Percentiles rank a stretch among this genome's conserved stretches.
phyloP scores from a whole-genome alignment of 768 basidiomycete genomes.

The Dentipellis sp. region DNA sequence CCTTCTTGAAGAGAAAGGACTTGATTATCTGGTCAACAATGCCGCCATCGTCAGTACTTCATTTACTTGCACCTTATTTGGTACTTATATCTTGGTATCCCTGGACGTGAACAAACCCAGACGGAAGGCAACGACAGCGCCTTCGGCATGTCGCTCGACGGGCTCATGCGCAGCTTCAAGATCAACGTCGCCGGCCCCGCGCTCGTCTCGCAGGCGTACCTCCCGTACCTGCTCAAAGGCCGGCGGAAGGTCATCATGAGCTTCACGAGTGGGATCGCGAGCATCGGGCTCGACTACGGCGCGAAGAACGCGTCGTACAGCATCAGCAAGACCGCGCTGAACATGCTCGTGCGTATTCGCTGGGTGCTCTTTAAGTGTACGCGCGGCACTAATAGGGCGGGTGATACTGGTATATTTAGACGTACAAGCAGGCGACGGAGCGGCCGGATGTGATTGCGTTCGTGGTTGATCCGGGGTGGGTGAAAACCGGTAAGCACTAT shows the following conservation, averaged over 20 bases:
- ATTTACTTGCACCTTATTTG: neutral
- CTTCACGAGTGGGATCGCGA: slow-evolving; percentile 23
- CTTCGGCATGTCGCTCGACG: slow-evolving; percentile 18
- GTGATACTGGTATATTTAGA: slow-evolving; percentile 7
- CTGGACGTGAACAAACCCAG: slow-evolving; percentile 5
- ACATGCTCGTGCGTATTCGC: slow-evolving; percentile 27
- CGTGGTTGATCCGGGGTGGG: slow-evolving; percentile 29
- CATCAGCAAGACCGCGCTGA: slow-evolving; percentile 29
- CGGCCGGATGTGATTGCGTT: slow-evolving; percentile 24
- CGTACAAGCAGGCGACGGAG: slow-evolving; percentile 28
- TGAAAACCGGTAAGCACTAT: slow-evolving; percentile 25
- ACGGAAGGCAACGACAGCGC: slow-evolving; percentile 18
- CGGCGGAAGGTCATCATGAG: slow-evolving; percentile 26
- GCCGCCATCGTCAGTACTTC: slow-evolving; percentile 24
- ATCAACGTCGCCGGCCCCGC: slow-evolving; percentile 27
- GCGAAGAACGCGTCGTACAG: slow-evolving; percentile 23
- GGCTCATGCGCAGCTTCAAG: slow-evolving; percentile 17
- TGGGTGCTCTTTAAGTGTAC: neutral
- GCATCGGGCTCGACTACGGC: slow-evolving; percentile 24
- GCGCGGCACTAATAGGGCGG: neutral
- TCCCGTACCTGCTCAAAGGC: slow-evolving; percentile 25
- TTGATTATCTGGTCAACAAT: slow-evolving; percentile 33
- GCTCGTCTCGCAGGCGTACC: slow-evolving; percentile 24
- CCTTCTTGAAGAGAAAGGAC: slow-evolving; percentile 20
- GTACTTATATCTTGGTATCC: too few species aligned